Conservation (phyloP, 2,329 filamentous ascomycete genomes). For the Xylariales sp. region DNA sequence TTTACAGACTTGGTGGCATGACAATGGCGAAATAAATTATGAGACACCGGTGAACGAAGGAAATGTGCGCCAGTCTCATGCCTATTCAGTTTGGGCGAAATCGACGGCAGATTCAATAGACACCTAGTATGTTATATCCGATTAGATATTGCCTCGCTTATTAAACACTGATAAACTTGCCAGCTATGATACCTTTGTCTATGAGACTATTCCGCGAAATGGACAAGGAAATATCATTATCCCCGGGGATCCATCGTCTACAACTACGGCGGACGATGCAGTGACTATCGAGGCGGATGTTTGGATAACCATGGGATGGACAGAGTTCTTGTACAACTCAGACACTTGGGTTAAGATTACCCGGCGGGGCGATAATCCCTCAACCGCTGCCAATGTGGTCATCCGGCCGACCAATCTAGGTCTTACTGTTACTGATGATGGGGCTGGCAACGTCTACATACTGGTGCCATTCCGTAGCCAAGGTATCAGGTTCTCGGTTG, state of each 20-base stretch:
- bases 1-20: slow-evolving; percentile 15
- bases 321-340: slow-evolving; percentile 24
- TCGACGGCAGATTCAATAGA: slow-evolving; percentile 1
- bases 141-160: background rate
- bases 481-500: slow-evolving; percentile 27
- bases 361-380: slow-evolving; percentile 11
- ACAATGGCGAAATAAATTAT: slow-evolving; percentile 13
- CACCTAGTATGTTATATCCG: slow-evolving; percentile 9
- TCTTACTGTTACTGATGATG: slow-evolving; percentile 16
- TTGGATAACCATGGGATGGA: slow-evolving; percentile 30
- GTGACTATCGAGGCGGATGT: slow-evolving; percentile 26
- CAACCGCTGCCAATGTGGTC: slow-evolving; percentile 18
- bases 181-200: slow-evolving; percentile 27
- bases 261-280: slow-evolving; percentile 20
- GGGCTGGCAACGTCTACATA: slow-evolving; percentile 19
- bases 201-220: slow-evolving; percentile 31
- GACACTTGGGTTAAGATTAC: slow-evolving; percentile 23
- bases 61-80: slow-evolving; percentile 14
- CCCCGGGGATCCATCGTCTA: slow-evolving; percentile 12
- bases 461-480: slow-evolving; percentile 20
- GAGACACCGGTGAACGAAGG: slow-evolving; percentile 9
- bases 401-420: slow-evolving; percentile 24
- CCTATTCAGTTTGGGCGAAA: slow-evolving; percentile 13
- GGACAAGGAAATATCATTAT: slow-evolving; percentile 28
- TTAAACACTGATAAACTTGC: background rate